Evolutionary conservation across 2,329 filamentous ascomycete species (phyloP), one percentile per base, ranked within the genome.

Genomic region (Pseudocercospora pini-densiflorae): DNA sequence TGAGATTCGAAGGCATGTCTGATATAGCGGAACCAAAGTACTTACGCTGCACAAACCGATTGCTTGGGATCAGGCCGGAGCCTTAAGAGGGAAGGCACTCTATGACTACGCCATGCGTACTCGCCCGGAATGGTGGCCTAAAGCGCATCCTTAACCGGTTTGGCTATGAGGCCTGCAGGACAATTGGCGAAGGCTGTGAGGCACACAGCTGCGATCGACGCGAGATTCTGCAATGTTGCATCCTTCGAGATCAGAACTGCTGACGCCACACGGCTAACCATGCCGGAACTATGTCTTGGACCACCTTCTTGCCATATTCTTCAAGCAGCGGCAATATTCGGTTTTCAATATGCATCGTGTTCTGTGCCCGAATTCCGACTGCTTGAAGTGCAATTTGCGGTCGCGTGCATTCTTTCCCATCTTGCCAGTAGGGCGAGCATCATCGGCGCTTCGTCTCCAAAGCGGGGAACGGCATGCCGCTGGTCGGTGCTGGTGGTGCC

Each of bases 161-260:
- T 27, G 19, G 47, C 47, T 27, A 51, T 24, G 19, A 51, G 10
- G 23, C 10, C 47, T 51, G 47, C 47, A 51, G 47, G 40, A 43
- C 16, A 43, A 43, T 43, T 43, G n/a, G 47, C 47, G 23, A 51
- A 51, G 19, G 47, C 21, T 24, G 21, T 51, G 47, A 43, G 7
- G 47, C 47, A 51, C 19, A 51, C 47, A 51, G 47, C 19, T 27
- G 47, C 47, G 47, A 51, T 51, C 47, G 47, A 51, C 47, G 47
- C 23, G 21, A 51, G 47, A 49, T 23, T 21, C 45, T 49, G 43
- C 43, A 47, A 19, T 23, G n/a, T 49, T 40, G 36, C 36, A n/a
- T 19, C 16, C 40, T 43, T 6, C 6, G 40, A 43, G 16, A 19
- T 51, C 47, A 51, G 47, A 21, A 24, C 19, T 51, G 19, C 47